These are phyloP conservation scores for Hypomyces perniciosus DNA, from an alignment of 2,329 filamentous ascomycete genomes.

Conservation along the genomic window DNA sequence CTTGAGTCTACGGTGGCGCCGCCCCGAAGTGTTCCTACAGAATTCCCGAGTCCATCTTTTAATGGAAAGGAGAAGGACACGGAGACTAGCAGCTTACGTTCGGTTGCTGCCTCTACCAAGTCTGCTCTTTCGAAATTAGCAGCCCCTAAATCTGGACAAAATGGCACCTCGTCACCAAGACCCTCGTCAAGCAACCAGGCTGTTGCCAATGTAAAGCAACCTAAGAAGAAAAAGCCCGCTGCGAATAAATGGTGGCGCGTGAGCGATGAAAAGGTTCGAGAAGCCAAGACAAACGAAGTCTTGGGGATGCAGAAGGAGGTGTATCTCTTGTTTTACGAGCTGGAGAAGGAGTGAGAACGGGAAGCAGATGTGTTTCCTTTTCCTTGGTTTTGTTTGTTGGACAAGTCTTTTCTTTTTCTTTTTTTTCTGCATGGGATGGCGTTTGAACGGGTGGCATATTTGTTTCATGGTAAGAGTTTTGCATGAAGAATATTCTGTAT, in stretches of 20 bases:
- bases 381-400: not conserved
- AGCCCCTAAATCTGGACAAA: constrained; percentile 28
- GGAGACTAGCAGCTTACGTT: constrained; percentile 49
- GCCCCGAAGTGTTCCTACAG: constrained; percentile 28
- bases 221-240: constrained; percentile 50
- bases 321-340: constrained; percentile 92
- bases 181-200: constrained; percentile 7
- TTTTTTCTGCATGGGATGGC: constrained; percentile 8
- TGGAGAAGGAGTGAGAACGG: constrained; percentile 49
- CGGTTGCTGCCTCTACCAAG: constrained; percentile 50
- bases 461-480: not conserved
- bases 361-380: not conserved
- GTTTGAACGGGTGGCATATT: not conserved
- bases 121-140: constrained; percentile 47
- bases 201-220: constrained; percentile 26
- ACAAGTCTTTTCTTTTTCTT: not conserved
- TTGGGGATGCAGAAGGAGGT: constrained; percentile 92
- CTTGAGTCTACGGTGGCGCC: constrained; percentile 26
- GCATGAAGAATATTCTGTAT: no score
- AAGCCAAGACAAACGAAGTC: constrained; percentile 87
- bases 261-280: constrained; percentile 93
- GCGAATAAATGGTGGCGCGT: constrained; percentile 91
- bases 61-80: constrained; percentile 34
- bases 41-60: constrained; percentile 6
- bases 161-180: constrained; percentile 17